Base-by-base conservation (phyloP, 2,329 filamentous ascomycete genomes). In the Diaporthe nobilis region DNA sequence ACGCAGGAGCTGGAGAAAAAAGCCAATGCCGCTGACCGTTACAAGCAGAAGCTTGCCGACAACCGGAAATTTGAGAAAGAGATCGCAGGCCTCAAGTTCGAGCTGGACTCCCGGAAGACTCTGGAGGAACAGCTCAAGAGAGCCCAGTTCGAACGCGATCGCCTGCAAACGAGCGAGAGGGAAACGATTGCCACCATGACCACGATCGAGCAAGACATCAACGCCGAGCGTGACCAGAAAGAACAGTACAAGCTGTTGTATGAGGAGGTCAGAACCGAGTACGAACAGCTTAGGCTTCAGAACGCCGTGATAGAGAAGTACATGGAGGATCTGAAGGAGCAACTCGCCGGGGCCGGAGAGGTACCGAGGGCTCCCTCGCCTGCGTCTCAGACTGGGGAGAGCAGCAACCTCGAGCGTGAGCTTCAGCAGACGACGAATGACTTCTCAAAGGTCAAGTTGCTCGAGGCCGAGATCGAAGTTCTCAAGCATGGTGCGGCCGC, bases 381-480 rank as follows among this genome's bases (percentile, higher is more conserved):
- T 37, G 53, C 55, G n/a, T 72, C 75, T 44, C 22, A 67, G 20
- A 37, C 57, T 17, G 70, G 73, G 22, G 71, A 71, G 12, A n/a
- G 65, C 6, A 47, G 63, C 55, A 90, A 84, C 76, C 87, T 93
- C 12, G 91, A 92, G 81, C 89, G 92, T 76, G 91, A 93, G 81
- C 85, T 93, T 6, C 88, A 90, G 71, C 86, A 86, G 75, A 87
- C 88, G 34, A 81, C 81, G 55, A 84, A 85, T 34, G 75, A 77
- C 47, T 44, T 74, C 37, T 77, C 75, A n/a, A 77, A 73, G 70
- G 73, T 77, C 37, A 77, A 75, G 42, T 88, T 91, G 47, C 84
- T 93, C 65, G 90, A 89, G 80, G 89, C 91, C 8, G 92, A 93
- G 82, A 92, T 92, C 78, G 87, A 88, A 49, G 82, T 92, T 10